Evolutionary conservation across 1,139 yeast genomes (phyloP).

Genomic region (Blastobotrys indianensis): DNA sequence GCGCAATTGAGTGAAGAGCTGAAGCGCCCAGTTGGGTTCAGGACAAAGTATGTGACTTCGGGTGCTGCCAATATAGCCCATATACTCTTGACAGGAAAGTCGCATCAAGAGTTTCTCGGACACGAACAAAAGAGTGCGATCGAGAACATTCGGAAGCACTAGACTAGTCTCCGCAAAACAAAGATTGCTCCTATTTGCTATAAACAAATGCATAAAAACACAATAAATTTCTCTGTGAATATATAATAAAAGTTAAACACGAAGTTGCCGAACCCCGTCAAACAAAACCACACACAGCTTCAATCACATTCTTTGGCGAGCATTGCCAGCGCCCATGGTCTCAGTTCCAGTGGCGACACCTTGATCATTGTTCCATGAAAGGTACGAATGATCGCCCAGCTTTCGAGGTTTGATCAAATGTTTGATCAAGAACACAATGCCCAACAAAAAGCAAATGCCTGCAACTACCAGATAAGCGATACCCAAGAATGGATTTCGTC

Average conservation of each 20-base stretch:
- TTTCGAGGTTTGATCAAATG: constrained; percentile 65
- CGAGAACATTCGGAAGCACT: constrained; percentile 46
- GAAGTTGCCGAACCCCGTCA: too few species aligned
- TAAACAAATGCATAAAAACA: background rate
- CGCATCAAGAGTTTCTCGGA: constrained; percentile 67
- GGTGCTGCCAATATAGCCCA: constrained; percentile 85
- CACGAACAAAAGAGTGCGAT: constrained; percentile 65
- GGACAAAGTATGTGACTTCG: constrained; percentile 61
- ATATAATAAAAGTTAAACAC: background rate
- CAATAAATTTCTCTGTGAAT: background rate
- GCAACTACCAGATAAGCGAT: constrained; percentile 89
- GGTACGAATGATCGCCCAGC: constrained; percentile 64
- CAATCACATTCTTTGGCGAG: constrained; percentile 1
- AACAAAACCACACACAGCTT: too few species aligned
- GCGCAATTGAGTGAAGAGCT: constrained; percentile 55
- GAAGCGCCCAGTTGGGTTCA: constrained; percentile 51
- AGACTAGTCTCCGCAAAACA: background rate
- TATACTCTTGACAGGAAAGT: constrained; percentile 64
- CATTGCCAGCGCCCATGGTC: background rate
- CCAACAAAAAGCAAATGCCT: constrained; percentile 69
- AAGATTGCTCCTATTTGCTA: background rate
- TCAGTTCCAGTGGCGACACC: constrained; percentile 7
- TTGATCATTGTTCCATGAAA: constrained; percentile 60
- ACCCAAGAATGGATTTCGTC: constrained; percentile 82
- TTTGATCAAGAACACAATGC: constrained; percentile 51